Evolutionary conservation across 2,329 filamentous ascomycete species (phyloP).

Genomic region (Ambrosiella cleistominuta): DNA sequence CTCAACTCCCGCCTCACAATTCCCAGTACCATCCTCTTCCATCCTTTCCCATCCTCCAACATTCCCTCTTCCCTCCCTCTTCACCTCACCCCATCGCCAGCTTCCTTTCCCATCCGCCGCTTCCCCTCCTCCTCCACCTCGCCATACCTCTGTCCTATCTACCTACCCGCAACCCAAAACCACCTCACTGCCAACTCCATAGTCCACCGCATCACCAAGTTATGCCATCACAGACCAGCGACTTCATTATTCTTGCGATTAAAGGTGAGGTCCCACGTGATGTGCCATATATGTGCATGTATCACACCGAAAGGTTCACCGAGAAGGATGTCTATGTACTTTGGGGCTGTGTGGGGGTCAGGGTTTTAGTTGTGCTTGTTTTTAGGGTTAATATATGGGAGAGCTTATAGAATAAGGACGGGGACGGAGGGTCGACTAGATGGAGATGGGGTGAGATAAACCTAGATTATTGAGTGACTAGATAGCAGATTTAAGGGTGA

Average conservation of each 20-base stretch:
- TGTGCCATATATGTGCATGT: neutral
- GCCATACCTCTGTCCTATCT: too few relatives aligned
- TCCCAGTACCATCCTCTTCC: too few relatives aligned
- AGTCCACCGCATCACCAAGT: neutral
- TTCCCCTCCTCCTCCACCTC: too few relatives aligned
- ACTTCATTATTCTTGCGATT: neutral
- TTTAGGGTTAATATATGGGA: neutral
- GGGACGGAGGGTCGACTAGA: neutral
- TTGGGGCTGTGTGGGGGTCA: neutral
- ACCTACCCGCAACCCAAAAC: neutral
- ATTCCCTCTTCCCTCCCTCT: too few relatives aligned
- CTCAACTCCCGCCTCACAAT: too few relatives aligned
- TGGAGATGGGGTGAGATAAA: neutral
- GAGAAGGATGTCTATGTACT: neutral
- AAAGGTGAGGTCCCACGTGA: slow-evolving; percentile 5
- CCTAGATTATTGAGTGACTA: neutral
- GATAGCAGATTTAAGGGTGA: neutral
- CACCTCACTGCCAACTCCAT: neutral
- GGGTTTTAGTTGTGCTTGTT: neutral
- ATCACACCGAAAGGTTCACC: neutral
- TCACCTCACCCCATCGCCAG: too few relatives aligned
- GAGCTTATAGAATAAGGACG: neutral
- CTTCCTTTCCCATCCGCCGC: too few relatives aligned
- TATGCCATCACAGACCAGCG: neutral
- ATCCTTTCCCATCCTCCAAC: too few relatives aligned